Conservation (phyloP, 768 basidiomycete genomes). For the Trametes punicea region DNA sequence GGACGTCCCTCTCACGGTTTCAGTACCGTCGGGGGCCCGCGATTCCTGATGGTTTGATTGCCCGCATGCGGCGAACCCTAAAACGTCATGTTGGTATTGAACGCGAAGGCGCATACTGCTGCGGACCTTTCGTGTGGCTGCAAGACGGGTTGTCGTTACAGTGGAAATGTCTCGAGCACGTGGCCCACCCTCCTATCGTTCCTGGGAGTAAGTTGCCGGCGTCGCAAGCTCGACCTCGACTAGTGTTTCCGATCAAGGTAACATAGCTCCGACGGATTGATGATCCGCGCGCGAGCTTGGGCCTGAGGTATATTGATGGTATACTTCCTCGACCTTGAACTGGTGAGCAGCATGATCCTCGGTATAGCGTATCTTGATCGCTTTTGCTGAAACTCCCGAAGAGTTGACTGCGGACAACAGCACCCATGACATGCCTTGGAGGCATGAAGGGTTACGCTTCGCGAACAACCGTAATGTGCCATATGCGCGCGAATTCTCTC, state of each 20-base stretch:
- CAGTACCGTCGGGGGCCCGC: conserved; percentile 14
- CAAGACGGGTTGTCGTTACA: neutral
- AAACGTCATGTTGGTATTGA: conserved; percentile 1
- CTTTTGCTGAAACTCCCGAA: neutral
- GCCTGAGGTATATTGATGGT: neutral
- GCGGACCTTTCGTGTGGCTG: conserved; percentile 12
- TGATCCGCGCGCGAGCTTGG: neutral
- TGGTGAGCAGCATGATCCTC: neutral
- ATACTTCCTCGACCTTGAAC: neutral
- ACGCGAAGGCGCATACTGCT: conserved; percentile 3
- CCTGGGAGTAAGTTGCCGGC: neutral
- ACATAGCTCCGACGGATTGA: neutral
- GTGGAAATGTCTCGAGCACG: conserved; percentile 6
- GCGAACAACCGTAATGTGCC: conserved; percentile 1
- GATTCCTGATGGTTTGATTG: conserved; percentile 14
- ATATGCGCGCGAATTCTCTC: conserved; percentile 17
- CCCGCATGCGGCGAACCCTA: neutral
- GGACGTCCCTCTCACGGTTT: conserved; percentile 1
- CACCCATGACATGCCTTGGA: conserved; percentile 9
- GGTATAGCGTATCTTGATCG: neutral
- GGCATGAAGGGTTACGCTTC: neutral
- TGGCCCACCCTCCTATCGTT: neutral
- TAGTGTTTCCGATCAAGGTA: neutral
- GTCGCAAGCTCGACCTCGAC: neutral
- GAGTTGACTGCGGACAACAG: conserved; percentile 1